phyloP scores from a whole-genome alignment of 345 rosid species.

The Passiflora organensis region DNA sequence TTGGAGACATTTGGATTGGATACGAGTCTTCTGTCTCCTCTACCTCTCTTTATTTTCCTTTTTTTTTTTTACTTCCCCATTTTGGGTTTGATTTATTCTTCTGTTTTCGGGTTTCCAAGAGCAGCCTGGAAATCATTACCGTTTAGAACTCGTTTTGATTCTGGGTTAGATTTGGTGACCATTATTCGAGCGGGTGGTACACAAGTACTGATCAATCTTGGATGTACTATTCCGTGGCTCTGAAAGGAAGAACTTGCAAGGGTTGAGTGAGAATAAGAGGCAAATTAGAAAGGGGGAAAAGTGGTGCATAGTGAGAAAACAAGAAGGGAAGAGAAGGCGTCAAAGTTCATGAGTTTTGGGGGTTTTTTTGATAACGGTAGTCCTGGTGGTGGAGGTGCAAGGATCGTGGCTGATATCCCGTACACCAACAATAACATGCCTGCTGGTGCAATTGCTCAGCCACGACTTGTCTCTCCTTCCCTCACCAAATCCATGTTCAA shows the following conservation, averaged over 20 bases:
- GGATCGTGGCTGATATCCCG: conserved; percentile 40
- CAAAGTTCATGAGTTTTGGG: conserved; percentile 62
- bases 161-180: not conserved
- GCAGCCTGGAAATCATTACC: too few species aligned
- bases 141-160: not conserved
- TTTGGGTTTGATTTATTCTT: not conserved
- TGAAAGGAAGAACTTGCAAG: too few species aligned
- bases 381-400: conserved; percentile 40
- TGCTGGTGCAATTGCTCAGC: conserved; percentile 49
- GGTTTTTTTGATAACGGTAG: conserved; percentile 52
- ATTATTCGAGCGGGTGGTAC: too few species aligned
- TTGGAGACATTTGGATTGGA: conserved; percentile 49
- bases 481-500: conserved; percentile 55
- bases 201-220: too few species aligned
- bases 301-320: not conserved
- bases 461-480: conserved; percentile 44
- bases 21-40: conserved; percentile 51
- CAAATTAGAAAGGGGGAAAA: not conserved
- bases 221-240: too few species aligned
- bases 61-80: conserved; percentile 2
- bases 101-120: too few species aligned
- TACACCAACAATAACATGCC: conserved; percentile 43
- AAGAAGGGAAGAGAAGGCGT: not conserved
- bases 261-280: not conserved
- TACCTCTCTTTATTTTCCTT: conserved; percentile 45